Conservation (phyloP, 306 rosid species). For the Lathyrus oleraceus region DNA sequence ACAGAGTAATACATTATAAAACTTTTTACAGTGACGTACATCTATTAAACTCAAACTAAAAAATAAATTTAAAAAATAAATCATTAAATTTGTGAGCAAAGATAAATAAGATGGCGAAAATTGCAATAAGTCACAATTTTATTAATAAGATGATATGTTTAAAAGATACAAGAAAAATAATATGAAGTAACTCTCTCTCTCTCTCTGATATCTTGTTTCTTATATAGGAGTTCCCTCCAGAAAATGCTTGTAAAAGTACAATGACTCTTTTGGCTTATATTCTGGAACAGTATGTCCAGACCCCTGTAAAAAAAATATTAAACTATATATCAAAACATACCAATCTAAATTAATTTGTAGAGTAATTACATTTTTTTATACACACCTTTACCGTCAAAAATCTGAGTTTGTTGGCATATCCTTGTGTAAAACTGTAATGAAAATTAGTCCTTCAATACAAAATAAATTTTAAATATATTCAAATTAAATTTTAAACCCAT, state of each 20-base stretch:
- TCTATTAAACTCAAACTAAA: no score
- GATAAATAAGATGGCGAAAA: no score
- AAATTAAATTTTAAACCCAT: background rate
- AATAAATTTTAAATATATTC: no score
- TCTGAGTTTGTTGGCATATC: constrained; percentile 60
- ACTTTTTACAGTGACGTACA: no score
- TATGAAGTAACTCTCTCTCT: background rate
- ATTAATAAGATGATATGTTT: no score
- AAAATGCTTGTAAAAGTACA: constrained; percentile 59
- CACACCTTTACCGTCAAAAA: constrained; percentile 69
- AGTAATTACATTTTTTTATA: background rate
- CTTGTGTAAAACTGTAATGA: constrained; percentile 59
- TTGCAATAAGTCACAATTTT: no score
- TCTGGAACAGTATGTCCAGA: constrained; percentile 87
- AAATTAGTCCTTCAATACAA: background rate
- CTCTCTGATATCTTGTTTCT: constrained; percentile 2
- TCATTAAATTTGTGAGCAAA: no score
- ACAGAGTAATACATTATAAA: no score
- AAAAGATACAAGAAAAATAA: no score
- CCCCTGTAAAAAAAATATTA: constrained; percentile 56
- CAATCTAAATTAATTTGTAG: background rate
- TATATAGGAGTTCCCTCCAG: constrained; percentile 45
- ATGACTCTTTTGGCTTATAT: constrained; percentile 69
- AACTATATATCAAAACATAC: background rate
- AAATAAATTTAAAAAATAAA: no score